Conservation (phyloP, 768 basidiomycete species). For the Amyloporia xantha region DNA sequence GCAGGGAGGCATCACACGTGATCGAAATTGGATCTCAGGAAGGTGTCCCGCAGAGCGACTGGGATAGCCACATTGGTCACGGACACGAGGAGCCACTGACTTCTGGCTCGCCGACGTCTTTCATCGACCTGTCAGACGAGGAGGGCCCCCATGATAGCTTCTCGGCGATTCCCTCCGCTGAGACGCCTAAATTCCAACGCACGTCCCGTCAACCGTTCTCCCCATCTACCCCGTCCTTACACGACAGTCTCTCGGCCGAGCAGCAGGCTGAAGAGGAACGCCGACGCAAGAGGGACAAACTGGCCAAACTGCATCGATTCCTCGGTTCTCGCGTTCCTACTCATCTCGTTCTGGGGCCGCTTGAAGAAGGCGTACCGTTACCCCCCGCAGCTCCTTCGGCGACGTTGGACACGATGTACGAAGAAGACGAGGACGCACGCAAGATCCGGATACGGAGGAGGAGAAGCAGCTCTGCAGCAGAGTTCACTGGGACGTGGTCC, state of each 20-base stretch:
- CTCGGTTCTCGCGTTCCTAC: slow-evolving; percentile 76
- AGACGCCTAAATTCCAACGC: slow-evolving; percentile 22
- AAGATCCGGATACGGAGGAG: slow-evolving; percentile 42
- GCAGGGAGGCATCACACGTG: slow-evolving; percentile 5
- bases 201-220: slow-evolving; percentile 21
- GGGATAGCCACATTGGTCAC: slow-evolving; percentile 3
- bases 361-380: slow-evolving; percentile 25
- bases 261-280: slow-evolving; percentile 55
- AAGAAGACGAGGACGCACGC: slow-evolving; percentile 18
- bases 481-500: slow-evolving; percentile 41
- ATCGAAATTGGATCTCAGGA: slow-evolving; percentile 16
- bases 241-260: slow-evolving; percentile 33
- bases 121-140: slow-evolving; percentile 68
- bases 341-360: slow-evolving; percentile 54
- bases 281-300: slow-evolving; percentile 63
- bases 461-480: slow-evolving; percentile 48
- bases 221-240: slow-evolving; percentile 39
- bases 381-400: slow-evolving; percentile 25
- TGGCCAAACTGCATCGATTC: slow-evolving; percentile 80
- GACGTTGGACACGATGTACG: slow-evolving; percentile 21
- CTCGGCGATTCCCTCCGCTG: slow-evolving; percentile 25
- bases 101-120: slow-evolving; percentile 38
- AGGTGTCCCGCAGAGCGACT: slow-evolving; percentile 13
- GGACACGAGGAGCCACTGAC: slow-evolving; percentile 5
- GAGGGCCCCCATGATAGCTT: slow-evolving; percentile 31